Evolutionary conservation across 2,329 filamentous ascomycete genomes (phyloP), one percentile per base, ranked within the genome.

Genomic region (Blumeriella jaapii): DNA sequence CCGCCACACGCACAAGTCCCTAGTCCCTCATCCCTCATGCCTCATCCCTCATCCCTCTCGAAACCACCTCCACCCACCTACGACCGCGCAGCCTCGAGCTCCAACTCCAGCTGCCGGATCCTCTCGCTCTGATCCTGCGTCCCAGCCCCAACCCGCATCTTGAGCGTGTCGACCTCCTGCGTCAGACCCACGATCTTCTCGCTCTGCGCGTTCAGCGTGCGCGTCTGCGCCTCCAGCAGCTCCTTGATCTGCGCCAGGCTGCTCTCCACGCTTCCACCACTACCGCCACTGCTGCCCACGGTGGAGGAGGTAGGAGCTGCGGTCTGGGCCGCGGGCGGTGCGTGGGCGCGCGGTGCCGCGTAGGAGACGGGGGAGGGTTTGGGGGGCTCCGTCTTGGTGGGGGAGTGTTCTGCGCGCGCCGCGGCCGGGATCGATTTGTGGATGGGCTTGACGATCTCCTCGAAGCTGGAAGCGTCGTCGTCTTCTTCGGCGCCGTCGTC

Each of bases 181-280:
- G 81, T 72, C 30, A 93, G 62, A 17, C 68, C 65, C 31, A 68
- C 68, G 49, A 93, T 85, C 57, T 86, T 78, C 53, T 82, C 70
- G 31, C 72, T 81, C 61, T 94, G 82, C n/a, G 72, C 67, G 42
- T 67, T 74, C 54, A 94, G 82, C 46, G 85, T 74, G 63, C 73
- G 74, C 36, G 73, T 83, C 61, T 94, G 86, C 45, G 72, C 69
- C 56, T 83, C 74, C 20, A 95, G 66, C 49, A 91, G 63, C 36
- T 71, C 64, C 61, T 83, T 89, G 61, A 93, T 91, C 51, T 87
- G 72, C 23, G 72, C 65, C 27, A 94, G 69, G 5, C 78, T 75
- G 18, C 73, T 64, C 50, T 79, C 74, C 9, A 84, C 68, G 2
- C 65, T 63, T 10, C 57, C 55, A 18, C 54, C 45, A 6, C 55